Evolutionary conservation across 768 basidiomycete species (phyloP).

Genomic region (Multifurca ochricompacta): DNA sequence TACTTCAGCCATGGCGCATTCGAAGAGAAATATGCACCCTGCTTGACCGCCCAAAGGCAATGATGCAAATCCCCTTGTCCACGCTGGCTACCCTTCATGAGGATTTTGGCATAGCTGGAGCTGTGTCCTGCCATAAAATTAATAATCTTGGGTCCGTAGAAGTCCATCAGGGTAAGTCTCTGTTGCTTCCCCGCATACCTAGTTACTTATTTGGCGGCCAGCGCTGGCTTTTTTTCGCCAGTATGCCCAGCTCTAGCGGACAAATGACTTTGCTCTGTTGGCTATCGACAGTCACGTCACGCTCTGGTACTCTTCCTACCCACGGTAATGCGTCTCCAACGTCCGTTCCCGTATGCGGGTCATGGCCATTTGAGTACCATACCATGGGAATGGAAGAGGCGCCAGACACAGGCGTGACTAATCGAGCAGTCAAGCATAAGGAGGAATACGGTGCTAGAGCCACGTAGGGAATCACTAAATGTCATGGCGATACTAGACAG

Average conservation of each 20-base stretch:
- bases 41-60: background rate
- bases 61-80: background rate
- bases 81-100: background rate
- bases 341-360: slow-evolving; percentile 7
- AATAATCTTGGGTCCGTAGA: background rate
- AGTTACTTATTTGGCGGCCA: background rate
- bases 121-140: background rate
- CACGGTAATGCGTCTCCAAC: slow-evolving; percentile 23
- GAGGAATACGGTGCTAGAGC: background rate
- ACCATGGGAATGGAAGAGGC: slow-evolving; percentile 46
- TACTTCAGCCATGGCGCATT: background rate
- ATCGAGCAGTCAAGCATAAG: background rate
- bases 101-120: background rate
- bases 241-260: background rate
- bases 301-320: slow-evolving; percentile 28
- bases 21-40: background rate
- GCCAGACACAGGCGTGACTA: slow-evolving; percentile 20
- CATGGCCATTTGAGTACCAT: slow-evolving; percentile 27
- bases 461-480: background rate
- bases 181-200: background rate
- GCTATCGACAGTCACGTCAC: background rate
- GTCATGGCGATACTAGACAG: background rate
- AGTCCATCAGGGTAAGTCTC: background rate
- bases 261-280: background rate
- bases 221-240: background rate